Base-by-base conservation (phyloP, 2,329 filamentous ascomycete species). In the Botryosphaeria dothidea region DNA sequence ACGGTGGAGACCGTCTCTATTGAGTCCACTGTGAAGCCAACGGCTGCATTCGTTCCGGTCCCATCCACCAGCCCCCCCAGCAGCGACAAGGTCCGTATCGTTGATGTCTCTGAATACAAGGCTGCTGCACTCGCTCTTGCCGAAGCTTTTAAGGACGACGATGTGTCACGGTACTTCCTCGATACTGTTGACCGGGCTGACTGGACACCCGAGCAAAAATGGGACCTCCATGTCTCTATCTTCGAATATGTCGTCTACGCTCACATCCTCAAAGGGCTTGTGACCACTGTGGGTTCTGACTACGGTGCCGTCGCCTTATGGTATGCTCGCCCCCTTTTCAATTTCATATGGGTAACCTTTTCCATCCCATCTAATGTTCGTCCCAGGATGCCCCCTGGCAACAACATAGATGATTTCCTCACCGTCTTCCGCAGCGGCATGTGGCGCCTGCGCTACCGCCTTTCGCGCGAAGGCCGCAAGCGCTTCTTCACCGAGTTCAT, bases 401-500 rank as follows among this genome's bases (percentile, higher is more conserved):
- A 87, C 74, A 86, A 90, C 75, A 88, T 90, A 78, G 91, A 94
- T 77, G 88, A 89, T 76, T 88, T 86, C 81, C 84, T 85, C 80
- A 92, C 90, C 62, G 84, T 88, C 67, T 78, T 93, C 69, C 89
- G 90, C 68, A 90, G 86, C 73, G 92, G 92, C 67, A 86, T 92
- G 81, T 93, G 91, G 91, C 84, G 89, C 68, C 84, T 94, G 67
- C 86, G 86, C 78, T 94, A 88, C 79, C 86, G 89, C 75, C 87
- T 95, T 67, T 89, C 90, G 11, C 72, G 82, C 62, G 91, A 93
- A 81, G 90, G 90, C 68, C 86, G 85, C 69, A 83, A 81, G 69
- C 90, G 92, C 68, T 93, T 92, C 84, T 93, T 91, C 78, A 79
- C 83, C 68, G 92, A 95, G 77, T 88, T 94, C 78, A 77, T 93